Percentiles rank a stretch among this genome's conserved stretches.
Evolutionary conservation across 768 basidiomycete genomes (phyloP).

Genomic region (Hericium erinaceus): DNA sequence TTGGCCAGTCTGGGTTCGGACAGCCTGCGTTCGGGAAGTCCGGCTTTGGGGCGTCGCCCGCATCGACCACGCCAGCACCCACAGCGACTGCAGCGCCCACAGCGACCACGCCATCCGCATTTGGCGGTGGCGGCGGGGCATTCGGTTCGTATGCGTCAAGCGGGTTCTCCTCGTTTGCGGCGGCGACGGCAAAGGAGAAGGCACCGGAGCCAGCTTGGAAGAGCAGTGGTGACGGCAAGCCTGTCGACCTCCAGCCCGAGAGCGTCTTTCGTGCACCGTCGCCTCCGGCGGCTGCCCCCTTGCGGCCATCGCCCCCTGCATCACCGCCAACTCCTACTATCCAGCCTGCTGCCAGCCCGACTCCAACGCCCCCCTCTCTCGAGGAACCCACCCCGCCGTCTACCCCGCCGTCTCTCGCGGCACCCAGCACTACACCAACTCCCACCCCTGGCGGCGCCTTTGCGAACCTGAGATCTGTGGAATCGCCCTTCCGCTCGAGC

Average conservation of each 20-base stretch:
- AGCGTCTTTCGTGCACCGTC: neutral
- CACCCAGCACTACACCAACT: neutral
- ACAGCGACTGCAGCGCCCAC: constrained; percentile 4
- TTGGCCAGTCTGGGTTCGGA: constrained; percentile 1
- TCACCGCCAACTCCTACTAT: neutral
- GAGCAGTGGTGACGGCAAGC: neutral
- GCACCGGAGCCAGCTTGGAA: neutral
- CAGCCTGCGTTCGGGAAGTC: constrained; percentile 23
- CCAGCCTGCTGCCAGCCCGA: neutral
- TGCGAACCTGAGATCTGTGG: constrained; percentile 8
- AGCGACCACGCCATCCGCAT: constrained; percentile 8
- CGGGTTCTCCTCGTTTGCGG: constrained; percentile 13
- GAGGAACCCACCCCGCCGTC: neutral
- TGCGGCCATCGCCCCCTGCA: neutral
- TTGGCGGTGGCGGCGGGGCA: constrained; percentile 9
- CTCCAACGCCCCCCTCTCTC: neutral
- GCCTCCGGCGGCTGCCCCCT: neutral
- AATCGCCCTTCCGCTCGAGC: constrained; percentile 22
- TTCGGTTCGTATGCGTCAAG: constrained; percentile 21
- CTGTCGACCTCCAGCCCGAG: neutral
- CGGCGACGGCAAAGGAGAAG: constrained; percentile 1
- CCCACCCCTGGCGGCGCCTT: constrained; percentile 8
- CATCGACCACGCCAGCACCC: constrained; percentile 11
- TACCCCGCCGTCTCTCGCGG: neutral
- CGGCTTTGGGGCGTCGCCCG: constrained; percentile 14